Evolutionary conservation across 805 yeast genomes (phyloP), one percentile per base, ranked within the genome.

Genomic region (Kodamaea sagamina): DNA sequence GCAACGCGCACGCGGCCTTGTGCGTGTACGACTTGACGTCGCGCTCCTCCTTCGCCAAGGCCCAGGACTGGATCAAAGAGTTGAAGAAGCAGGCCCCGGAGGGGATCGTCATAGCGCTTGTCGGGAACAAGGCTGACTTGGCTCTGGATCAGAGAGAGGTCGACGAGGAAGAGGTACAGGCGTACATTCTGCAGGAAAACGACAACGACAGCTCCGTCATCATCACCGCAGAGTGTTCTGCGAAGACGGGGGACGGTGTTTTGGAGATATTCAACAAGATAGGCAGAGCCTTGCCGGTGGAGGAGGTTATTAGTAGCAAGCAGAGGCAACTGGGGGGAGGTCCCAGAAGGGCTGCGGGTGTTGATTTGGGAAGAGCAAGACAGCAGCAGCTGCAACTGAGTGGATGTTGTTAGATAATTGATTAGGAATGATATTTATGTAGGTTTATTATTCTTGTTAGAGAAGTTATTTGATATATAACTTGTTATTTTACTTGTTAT

Each of bases 1-100:
- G 95, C 52, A 84, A 84, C 55, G 86, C 90, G 19, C 84, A 86
- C 61, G 85, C 88, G 26, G 93, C 95, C 0, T 63, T 86, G 31
- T 84, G 87, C 12, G 92, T 85, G 2, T 86, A 80, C 57, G 95
- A 86, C 59, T 79, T 86, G 42, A 83, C 90, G 1, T 81, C 78
- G 50, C 71, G 74, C 28, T 72, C 84, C 5, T 87, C 96, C 2
- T 69, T 84, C 42, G 74, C 71, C 37, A 80, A 82, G 56, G 92
- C 92, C 2, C 80, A 82, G 52, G 79, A 79, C 36, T 86, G 92
- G 92, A 81, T 84, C 27, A 81, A 82, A 54, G 93, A 86, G 62
- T 65, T 86, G 48, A 87, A 86, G 65, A 81, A 84, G 49, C 97
- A 89, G 61, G 95, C 95, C 59, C 78, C 77, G 10, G 59, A 76